These are phyloP conservation scores for Xylaria arbuscula DNA, from an alignment of 2,329 filamentous ascomycete species.

Conservation along the genomic window DNA sequence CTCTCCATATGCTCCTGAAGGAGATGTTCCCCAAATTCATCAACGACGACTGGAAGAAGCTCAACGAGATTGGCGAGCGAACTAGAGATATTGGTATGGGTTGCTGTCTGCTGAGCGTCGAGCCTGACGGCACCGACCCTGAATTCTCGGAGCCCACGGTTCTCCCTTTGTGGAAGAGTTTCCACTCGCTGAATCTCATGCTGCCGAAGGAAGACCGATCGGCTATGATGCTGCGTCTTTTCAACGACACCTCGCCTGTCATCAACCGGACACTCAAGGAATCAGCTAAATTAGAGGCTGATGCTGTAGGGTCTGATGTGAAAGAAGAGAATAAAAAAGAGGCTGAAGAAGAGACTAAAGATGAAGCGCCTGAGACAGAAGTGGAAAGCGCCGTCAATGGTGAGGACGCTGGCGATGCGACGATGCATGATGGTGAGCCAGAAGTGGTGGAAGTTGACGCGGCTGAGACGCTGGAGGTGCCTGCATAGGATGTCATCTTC, in stretches of 20 bases:
- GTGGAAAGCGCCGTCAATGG: slow-evolving; percentile 24
- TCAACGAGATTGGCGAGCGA: slow-evolving; percentile 88
- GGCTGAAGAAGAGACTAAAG: slow-evolving; percentile 38
- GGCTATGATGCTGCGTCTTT: slow-evolving; percentile 91
- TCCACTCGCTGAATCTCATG: slow-evolving; percentile 95
- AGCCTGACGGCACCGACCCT: slow-evolving; percentile 73
- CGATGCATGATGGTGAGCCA: slow-evolving; percentile 22
- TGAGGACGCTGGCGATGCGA: slow-evolving; percentile 16
- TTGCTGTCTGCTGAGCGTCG: slow-evolving; percentile 88
- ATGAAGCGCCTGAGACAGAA: slow-evolving; percentile 34
- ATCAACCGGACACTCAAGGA: slow-evolving; percentile 74
- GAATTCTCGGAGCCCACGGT: slow-evolving; percentile 81
- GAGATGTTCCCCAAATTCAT: slow-evolving; percentile 97
- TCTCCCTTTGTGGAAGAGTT: slow-evolving; percentile 92
- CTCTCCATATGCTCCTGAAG: slow-evolving; percentile 82
- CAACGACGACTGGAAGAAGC: slow-evolving; percentile 76
- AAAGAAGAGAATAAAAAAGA: slow-evolving; percentile 54
- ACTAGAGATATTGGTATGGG: slow-evolving; percentile 86
- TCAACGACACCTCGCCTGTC: slow-evolving; percentile 87
- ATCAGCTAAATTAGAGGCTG: slow-evolving; percentile 56
- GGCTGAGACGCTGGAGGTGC: slow-evolving; percentile 13
- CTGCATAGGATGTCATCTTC: slow-evolving; percentile 11
- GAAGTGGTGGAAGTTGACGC: slow-evolving; percentile 1
- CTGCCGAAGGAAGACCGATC: slow-evolving; percentile 95
- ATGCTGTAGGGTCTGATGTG: slow-evolving; percentile 48